Percentiles rank a stretch among this genome's conserved stretches.
Conservation (phyloP, 202 grass and related monocot genomes). For the Carex sylvatica region DNA sequence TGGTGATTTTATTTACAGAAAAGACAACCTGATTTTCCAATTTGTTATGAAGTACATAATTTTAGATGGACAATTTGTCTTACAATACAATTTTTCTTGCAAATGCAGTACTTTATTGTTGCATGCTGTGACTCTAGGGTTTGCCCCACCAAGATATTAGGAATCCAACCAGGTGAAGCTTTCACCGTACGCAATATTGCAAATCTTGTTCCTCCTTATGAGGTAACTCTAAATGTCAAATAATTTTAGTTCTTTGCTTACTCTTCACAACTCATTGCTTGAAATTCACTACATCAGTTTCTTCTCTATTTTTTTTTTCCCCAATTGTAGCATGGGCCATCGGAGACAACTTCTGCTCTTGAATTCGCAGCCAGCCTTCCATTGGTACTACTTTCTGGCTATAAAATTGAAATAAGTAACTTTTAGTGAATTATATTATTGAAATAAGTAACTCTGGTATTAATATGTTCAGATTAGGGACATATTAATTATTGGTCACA, state of each 20-base stretch:
- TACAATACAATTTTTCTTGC: neutral
- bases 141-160: conserved; percentile 72
- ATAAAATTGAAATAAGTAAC: neutral
- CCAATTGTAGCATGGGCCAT: conserved; percentile 58
- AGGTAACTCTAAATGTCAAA: conserved; percentile 42
- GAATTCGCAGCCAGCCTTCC: conserved; percentile 77
- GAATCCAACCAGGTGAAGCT: conserved; percentile 88
- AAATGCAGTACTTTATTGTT: conserved; percentile 81
- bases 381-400: conserved; percentile 39
- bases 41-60: neutral
- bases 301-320: conserved; percentile 4
- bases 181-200: conserved; percentile 89
- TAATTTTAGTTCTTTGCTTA: conserved; percentile 7
- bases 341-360: conserved; percentile 86
- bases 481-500: conserved; percentile 85
- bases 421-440: neutral
- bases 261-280: neutral
- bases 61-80: neutral
- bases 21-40: neutral
- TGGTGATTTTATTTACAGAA: neutral
- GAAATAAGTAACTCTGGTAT: neutral
- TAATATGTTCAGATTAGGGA: conserved; percentile 66
- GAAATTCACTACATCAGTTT: conserved; percentile 23
- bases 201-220: conserved; percentile 85
- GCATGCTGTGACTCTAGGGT: conserved; percentile 96